Conservation (phyloP, 2,329 filamentous ascomycete species). For the Fusarium sp. region DNA sequence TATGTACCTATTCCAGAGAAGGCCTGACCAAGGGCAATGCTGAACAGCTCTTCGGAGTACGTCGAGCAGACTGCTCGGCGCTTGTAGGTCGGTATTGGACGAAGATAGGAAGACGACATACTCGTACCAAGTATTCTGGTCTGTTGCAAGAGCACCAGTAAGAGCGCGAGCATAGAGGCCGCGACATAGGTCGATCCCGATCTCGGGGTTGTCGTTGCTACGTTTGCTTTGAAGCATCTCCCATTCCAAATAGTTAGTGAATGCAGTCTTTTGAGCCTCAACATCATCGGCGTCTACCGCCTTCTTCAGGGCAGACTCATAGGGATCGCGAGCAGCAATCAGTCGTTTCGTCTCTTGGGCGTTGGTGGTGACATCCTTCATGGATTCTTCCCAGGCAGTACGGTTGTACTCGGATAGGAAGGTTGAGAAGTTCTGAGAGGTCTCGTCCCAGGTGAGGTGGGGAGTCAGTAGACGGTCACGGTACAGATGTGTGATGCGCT, state of each 20-base stretch:
- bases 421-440: conserved; percentile 78
- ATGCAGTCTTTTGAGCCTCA: conserved; percentile 62
- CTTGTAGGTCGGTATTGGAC: conserved; percentile 51
- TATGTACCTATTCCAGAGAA: conserved; percentile 90
- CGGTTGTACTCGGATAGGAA: conserved; percentile 79
- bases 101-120: conserved; percentile 80
- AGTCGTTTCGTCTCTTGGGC: conserved; percentile 74
- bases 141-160: conserved; percentile 73
- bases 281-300: conserved; percentile 67
- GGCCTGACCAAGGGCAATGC: conserved; percentile 93
- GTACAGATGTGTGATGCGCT: conserved; percentile 75
- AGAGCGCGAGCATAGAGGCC: conserved; percentile 85
- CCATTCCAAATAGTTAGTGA: conserved; percentile 84
- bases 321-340: conserved; percentile 68
- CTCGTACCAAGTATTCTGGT: conserved; percentile 84
- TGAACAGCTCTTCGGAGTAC: conserved; percentile 84
- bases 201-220: conserved; percentile 58
- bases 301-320: conserved; percentile 73
- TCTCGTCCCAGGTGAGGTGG: conserved; percentile 79
- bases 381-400: conserved; percentile 76
- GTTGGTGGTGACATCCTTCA: conserved; percentile 73
- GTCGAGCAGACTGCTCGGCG: conserved; percentile 66
- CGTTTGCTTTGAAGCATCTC: conserved; percentile 73
- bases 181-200: conserved; percentile 63
- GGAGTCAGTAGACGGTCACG: conserved; percentile 77